Base-by-base conservation (phyloP, 139 green algal genomes). In the Eudorina sp. region DNA sequence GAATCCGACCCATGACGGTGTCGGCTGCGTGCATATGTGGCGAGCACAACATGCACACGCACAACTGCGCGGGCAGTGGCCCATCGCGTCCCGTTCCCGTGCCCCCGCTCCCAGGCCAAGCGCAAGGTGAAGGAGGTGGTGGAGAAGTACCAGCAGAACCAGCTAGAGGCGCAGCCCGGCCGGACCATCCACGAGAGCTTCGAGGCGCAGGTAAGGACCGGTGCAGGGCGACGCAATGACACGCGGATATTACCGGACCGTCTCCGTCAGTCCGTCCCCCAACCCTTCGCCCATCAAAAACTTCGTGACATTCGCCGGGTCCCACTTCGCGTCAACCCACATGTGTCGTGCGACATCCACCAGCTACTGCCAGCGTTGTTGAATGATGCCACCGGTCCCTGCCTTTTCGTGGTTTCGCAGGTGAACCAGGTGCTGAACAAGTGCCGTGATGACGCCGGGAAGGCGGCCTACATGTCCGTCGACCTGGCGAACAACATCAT, bases 401-500 rank as follows among this genome's bases (percentile, higher is more conserved):
- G 64, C 64, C n/a, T 38, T 74, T 21, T 41, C 23, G 21, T 40
- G n/a, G n/a, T n/a, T n/a, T 18, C 68, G 34, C 75, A 83, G 64
- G 82, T 88, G 82, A 89, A 83, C 84, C 53, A 75, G 53, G 36
- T 76, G 43, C 84, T 89, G 29, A 82, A 89, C 69, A 89, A 88
- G 82, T 88, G 82, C 27, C 87, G 90, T 85, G 92, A 94, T 70
- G 95, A 99, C 72, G 97, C 98, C 40, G 98, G 98, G 81, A 98
- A 98, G 82, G 95, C 91, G 41, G 98, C 98, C 25, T 97, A 99
- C 91, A 88, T 91, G 77, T 96, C 92, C 19, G 92, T 99, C 68
- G 90, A 93, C 53, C 51, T 98, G 98, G 86, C 92, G 81, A 99
- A 99, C 96, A 99, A 99, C 91, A 97, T 99, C 34, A 97, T 99